Conservation (phyloP, 2,329 filamentous ascomycete species). For the Pseudogymnoascus sp. region DNA sequence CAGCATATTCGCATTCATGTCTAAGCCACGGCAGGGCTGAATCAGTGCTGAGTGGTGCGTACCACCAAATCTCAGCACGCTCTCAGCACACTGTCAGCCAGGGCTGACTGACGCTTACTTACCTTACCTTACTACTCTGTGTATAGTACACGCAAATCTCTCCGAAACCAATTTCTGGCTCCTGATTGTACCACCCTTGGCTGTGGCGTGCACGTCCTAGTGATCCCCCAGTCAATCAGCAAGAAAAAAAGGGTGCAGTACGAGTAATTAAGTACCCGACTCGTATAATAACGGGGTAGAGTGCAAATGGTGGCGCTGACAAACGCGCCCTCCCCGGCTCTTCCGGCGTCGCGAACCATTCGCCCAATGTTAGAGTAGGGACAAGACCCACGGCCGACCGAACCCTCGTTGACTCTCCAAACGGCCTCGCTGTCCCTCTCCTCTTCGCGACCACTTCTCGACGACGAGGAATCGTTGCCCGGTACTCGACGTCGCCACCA, state of each 20-base stretch:
- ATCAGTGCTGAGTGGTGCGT: background rate
- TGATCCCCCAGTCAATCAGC: background rate
- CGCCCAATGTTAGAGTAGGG: background rate
- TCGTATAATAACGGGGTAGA: background rate
- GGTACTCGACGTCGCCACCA: slow-evolving; percentile 25
- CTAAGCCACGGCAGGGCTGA: background rate
- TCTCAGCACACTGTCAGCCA: background rate
- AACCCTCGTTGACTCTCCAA: background rate
- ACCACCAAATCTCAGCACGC: background rate
- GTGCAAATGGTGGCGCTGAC: slow-evolving; percentile 4
- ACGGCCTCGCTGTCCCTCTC: background rate
- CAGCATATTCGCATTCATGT: background rate
- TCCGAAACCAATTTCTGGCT: background rate
- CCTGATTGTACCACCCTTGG: background rate
- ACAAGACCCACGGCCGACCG: background rate
- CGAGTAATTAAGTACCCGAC: background rate
- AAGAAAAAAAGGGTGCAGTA: background rate
- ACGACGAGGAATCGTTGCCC: background rate
- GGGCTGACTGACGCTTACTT: background rate
- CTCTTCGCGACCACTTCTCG: background rate
- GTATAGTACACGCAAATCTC: background rate
- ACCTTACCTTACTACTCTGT: background rate
- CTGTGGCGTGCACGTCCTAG: no score
- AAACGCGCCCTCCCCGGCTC: slow-evolving; percentile 4
- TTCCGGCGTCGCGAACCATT: background rate